phyloP scores from a whole-genome alignment of 495 filamentous ascomycete genomes.

The Terfezia boudieri region DNA sequence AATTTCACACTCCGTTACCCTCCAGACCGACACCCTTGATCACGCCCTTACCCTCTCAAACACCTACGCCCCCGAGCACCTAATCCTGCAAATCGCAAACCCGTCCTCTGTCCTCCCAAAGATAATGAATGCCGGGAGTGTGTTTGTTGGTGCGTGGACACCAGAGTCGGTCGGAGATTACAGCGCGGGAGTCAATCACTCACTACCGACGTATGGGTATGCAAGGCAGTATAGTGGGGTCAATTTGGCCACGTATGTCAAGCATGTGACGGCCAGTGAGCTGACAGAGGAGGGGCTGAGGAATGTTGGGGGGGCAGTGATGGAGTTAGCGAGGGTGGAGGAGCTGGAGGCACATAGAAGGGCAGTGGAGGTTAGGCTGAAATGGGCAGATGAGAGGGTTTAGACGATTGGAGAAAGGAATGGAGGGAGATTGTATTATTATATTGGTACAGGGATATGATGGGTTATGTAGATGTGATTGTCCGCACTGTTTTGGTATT shows the following conservation, averaged over 20 bases:
- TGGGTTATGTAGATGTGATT: too few species aligned
- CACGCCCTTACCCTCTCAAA: constrained; percentile 82
- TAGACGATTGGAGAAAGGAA: background rate
- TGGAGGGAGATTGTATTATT: background rate
- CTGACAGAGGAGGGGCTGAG: constrained; percentile 63
- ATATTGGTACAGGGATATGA: too few species aligned
- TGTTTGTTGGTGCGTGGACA: constrained; percentile 89
- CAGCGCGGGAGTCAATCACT: constrained; percentile 92
- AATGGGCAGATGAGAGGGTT: constrained; percentile 30
- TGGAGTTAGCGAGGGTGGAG: constrained; percentile 83
- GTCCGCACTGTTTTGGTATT: too few species aligned
- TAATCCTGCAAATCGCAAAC: constrained; percentile 71
- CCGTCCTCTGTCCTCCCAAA: constrained; percentile 46
- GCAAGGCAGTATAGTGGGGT: constrained; percentile 97
- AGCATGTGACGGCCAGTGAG: constrained; percentile 86
- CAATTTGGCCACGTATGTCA: constrained; percentile 82
- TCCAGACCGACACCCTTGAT: constrained; percentile 53
- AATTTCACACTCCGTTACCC: constrained; percentile 72
- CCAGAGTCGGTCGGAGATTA: constrained; percentile 96
- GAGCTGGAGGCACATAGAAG: constrained; percentile 84
- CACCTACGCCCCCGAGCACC: constrained; percentile 86
- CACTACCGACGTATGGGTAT: constrained; percentile 87
- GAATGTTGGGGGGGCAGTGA: constrained; percentile 70
- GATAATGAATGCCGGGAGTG: constrained; percentile 86
- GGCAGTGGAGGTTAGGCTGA: constrained; percentile 71